Evolutionary conservation across 495 filamentous ascomycete genomes (phyloP).

Genomic region (Neurospora discreta): DNA sequence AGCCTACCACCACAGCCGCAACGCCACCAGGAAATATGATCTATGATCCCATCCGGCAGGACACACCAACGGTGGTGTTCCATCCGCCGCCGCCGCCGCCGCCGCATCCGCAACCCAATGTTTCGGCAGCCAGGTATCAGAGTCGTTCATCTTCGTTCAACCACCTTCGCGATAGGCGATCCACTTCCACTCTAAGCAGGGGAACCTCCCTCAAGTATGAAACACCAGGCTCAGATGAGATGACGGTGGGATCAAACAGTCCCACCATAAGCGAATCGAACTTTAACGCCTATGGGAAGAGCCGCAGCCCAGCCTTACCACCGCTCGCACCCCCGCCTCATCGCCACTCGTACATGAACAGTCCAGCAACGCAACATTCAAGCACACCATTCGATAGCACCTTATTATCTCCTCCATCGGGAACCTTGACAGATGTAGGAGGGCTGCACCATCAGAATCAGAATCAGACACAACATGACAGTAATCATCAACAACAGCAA

Average conservation of each 20-base stretch:
- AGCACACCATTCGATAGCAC: not conserved
- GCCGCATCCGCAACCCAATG: constrained; percentile 35
- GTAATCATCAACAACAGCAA: not conserved
- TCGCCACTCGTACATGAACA: not conserved
- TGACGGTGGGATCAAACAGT: not conserved
- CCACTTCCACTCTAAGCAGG: not conserved
- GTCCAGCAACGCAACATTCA: not conserved
- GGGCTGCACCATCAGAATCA: constrained; percentile 1
- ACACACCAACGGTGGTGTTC: constrained; percentile 27
- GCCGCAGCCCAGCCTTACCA: not conserved
- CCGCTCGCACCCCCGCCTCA: not conserved
- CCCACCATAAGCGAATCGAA: not conserved
- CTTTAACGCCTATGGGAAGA: constrained; percentile 2
- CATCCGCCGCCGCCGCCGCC: constrained; percentile 28
- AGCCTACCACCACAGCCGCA: constrained; percentile 17
- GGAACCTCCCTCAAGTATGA: constrained; percentile 24
- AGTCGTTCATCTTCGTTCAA: constrained; percentile 12
- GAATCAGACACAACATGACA: not conserved
- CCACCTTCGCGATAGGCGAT: not conserved
- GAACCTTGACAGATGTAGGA: not conserved
- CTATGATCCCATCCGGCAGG: constrained; percentile 42
- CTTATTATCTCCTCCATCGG: not conserved
- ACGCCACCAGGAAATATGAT: constrained; percentile 40
- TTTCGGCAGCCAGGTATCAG: constrained; percentile 32
- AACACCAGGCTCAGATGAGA: constrained; percentile 18